A percentile compares a stretch with the other conserved stretches of the same genome.
phyloP scores from a whole-genome alignment of 805 yeast species.

The Ogataea pignaliae region DNA sequence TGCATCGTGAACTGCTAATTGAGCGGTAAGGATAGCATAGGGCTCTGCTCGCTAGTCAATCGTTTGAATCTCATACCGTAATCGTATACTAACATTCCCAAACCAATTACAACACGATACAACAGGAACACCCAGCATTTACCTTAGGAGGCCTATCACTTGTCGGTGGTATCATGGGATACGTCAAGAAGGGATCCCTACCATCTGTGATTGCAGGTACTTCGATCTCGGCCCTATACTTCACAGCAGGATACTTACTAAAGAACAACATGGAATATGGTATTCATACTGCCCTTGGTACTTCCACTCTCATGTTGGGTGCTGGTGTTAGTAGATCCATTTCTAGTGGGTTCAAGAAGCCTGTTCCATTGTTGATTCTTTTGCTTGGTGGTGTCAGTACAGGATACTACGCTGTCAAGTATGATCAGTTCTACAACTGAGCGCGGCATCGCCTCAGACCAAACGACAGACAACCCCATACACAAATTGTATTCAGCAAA shows the following conservation, averaged over 20 bases:
- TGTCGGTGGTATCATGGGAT: slow-evolving; percentile 31
- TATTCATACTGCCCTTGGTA: slow-evolving; percentile 70
- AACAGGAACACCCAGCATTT: slow-evolving; percentile 27
- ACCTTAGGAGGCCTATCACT: slow-evolving; percentile 27
- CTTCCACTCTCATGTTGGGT: slow-evolving; percentile 59
- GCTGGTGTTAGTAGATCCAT: slow-evolving; percentile 67
- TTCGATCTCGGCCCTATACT: slow-evolving; percentile 53
- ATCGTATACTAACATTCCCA: neutral
- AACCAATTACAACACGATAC: too few relatives aligned
- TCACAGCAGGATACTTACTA: slow-evolving; percentile 71
- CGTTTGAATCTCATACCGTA: neutral
- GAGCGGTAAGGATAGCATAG: neutral
- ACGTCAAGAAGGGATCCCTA: slow-evolving; percentile 56
- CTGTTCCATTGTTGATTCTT: slow-evolving; percentile 67
- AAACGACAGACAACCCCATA: too few relatives aligned
- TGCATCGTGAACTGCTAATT: neutral
- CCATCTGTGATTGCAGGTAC: slow-evolving; percentile 82
- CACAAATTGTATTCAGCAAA: too few relatives aligned
- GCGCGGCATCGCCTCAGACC: too few relatives aligned
- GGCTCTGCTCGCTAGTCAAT: neutral
- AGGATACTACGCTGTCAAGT: slow-evolving; percentile 69
- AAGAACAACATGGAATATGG: slow-evolving; percentile 74
- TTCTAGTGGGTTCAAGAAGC: slow-evolving; percentile 57
- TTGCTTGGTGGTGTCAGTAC: slow-evolving; percentile 61
- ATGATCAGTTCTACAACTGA: slow-evolving; percentile 58